Conservation (phyloP, 108 stramenopile genomes). For the Thalassiosira profunda region DNA sequence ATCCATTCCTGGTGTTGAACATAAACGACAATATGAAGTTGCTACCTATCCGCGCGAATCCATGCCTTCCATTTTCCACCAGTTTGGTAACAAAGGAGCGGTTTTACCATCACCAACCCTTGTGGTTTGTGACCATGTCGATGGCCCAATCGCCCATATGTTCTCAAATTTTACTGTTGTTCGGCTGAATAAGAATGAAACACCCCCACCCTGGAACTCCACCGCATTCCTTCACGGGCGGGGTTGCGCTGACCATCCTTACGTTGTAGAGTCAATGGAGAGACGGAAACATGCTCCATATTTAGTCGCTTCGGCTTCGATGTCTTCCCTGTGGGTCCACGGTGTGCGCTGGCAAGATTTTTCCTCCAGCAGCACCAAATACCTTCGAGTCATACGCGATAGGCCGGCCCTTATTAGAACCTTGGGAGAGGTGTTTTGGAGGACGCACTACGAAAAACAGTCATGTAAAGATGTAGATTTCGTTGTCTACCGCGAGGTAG, state of each 20-base stretch:
- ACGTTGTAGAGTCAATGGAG: slow-evolving; percentile 11
- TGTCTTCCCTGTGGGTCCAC: background rate
- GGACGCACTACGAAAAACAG: background rate
- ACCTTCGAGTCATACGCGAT: background rate
- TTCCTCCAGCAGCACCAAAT: background rate
- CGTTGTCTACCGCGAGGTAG: slow-evolving; percentile 15
- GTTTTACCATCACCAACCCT: too few species aligned
- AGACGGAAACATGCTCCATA: background rate
- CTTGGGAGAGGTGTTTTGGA: slow-evolving; percentile 29
- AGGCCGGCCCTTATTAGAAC: slow-evolving; percentile 14
- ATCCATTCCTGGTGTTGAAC: too few species aligned
- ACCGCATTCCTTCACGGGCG: slow-evolving; percentile 6
- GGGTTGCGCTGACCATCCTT: slow-evolving; percentile 8
- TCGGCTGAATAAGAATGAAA: background rate
- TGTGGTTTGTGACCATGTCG: background rate
- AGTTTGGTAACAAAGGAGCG: too few species aligned
- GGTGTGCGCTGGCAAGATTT: slow-evolving; percentile 12
- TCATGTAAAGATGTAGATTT: slow-evolving; percentile 15
- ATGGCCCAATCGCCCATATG: background rate
- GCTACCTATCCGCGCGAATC: too few species aligned
- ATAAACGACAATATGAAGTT: too few species aligned
- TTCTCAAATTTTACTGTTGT: slow-evolving; percentile 2
- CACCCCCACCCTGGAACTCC: slow-evolving; percentile 16
- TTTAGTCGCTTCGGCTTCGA: background rate
- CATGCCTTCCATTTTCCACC: too few species aligned